Base-by-base conservation (phyloP, 257 asterid species). In the Nicotiana undulata region DNA sequence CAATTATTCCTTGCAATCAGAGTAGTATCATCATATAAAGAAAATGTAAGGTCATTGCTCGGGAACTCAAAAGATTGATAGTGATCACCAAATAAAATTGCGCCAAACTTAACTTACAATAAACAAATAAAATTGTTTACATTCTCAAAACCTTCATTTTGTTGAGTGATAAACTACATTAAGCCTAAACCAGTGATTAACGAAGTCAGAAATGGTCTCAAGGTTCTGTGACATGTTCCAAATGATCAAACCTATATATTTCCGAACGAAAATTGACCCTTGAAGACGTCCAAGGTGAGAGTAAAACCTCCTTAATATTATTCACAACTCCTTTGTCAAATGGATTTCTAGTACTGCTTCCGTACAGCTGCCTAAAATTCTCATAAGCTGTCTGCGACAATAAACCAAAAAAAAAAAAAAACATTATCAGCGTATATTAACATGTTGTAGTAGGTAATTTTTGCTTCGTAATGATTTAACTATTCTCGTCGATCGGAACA, bases 201-300 rank as follows among this genome's bases (percentile, higher is more conserved):
- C 7, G 8, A 34, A 34, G 7, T 5, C 68, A 40, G 12, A 40
- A 40, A 40, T 9, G 0, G 0, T 12, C 12, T 44, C 8, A 12
- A 22, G 20, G 37, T 70, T 70, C 32, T 70, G 0, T 44, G 22
- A 44, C 76, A 77, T 59, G 49, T 37, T 20, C 59, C 64, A 76
- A 63, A 24, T 16, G 13, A 51, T 32, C 22, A 9, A 53, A 31
- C 31, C 61, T 67, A 37, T 37, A 80, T 80, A 70, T 22, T 22
- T 83, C 84, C 76, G 80, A 83, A 80, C 77, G 82, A 60, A 88
- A 86, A 79, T 88, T 82, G 55, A 86, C 80, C 74, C 76, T 77
- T 2, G 85, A 53, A 37, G 82, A 82, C 51, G 81, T 66, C 26
- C 56, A 40, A 11, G 84, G 67, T 34, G 76, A 40, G 51, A 66